Evolutionary conservation across 2,329 filamentous ascomycete genomes (phyloP), one percentile per base, ranked within the genome.

Genomic region (Rasamsonia emersonii): DNA sequence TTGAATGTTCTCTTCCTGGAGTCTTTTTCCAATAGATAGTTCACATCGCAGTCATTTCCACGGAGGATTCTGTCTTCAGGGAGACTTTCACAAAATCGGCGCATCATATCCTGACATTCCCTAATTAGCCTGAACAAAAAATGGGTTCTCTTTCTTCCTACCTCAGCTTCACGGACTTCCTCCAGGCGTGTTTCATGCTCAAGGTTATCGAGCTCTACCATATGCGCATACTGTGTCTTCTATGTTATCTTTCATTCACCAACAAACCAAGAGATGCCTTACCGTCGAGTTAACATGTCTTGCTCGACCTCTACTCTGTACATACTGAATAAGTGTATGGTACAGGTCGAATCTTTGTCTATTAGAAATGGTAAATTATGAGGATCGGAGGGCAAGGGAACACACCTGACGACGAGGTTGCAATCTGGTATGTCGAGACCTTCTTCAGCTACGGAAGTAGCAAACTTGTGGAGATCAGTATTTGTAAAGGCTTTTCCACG

Each of bases 291-390:
- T 71, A 1, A 62, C 57, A 47, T 86, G 82, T 23, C 91, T 74
- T 9, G 91, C 91, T 33, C 91, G 75, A 0, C 91, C 91, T 40
- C 86, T 75, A 9, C 88, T 95, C 55, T 98, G 91, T 13, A 96
- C 79, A 51, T 95, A 96, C 50, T 93, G 84, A 32, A 96, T 96
- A 56, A 94, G 77, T 0, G 89, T 95, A 8, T 72, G 70, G 58
- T 86, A 94, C 2, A 93, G 71, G 51, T 96, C 86, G 48, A 95
- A 98, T 2, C 88, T 62, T 27, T 8, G 2, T 24, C 3, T 11
- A 16, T 51, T 18, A 50, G 41, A n/a, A 26, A 25, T n/a, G 14
- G 8, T n/a, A 8, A 2, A 9, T 26, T 9, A 16, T 24, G 2
- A 21, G 15, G 7, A 14, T 14, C 2, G 2, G 20, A 2, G 3